Conservation (phyloP, 345 rosid genomes). For the Hypericum androsaemum region DNA sequence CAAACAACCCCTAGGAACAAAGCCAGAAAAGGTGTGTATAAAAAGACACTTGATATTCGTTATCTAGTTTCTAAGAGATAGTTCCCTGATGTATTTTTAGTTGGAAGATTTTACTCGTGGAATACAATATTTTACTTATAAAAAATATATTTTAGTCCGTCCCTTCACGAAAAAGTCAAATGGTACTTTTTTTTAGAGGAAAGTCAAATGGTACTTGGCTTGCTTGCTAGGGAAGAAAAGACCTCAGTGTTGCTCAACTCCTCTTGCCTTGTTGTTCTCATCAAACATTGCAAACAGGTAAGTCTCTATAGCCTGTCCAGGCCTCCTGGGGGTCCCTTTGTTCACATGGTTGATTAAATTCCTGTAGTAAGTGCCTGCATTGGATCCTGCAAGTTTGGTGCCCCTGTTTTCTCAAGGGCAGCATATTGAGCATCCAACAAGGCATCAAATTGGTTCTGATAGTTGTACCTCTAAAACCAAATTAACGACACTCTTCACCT, state of each 20-base stretch:
- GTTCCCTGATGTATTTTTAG: too few relatives aligned
- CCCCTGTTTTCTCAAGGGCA: background rate
- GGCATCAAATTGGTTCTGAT: constrained; percentile 52
- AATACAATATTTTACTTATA: too few relatives aligned
- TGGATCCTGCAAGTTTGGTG: constrained; percentile 12
- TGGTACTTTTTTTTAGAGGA: too few relatives aligned
- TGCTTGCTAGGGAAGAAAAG: constrained; percentile 17
- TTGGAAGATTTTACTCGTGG: too few relatives aligned
- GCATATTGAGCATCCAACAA: background rate
- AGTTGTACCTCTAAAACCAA: constrained; percentile 9
- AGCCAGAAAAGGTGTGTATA: too few relatives aligned
- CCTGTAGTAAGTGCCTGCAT: constrained; percentile 22
- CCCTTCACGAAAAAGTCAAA: too few relatives aligned
- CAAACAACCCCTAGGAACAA: too few relatives aligned
- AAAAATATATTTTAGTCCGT: too few relatives aligned
- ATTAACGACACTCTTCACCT: constrained; percentile 7
- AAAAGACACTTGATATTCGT: too few relatives aligned
- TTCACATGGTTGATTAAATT: constrained; percentile 33
- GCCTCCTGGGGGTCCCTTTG: constrained; percentile 27
- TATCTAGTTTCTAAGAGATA: too few relatives aligned
- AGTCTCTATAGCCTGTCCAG: constrained; percentile 21
- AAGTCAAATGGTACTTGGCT: constrained; percentile 17
- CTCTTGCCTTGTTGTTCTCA: constrained; percentile 15
- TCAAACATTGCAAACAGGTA: constrained; percentile 36
- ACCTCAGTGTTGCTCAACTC: constrained; percentile 20